Evolutionary conservation across 192 early-diverging fungal genomes (phyloP).

Genomic region (Coemansia sp.): DNA sequence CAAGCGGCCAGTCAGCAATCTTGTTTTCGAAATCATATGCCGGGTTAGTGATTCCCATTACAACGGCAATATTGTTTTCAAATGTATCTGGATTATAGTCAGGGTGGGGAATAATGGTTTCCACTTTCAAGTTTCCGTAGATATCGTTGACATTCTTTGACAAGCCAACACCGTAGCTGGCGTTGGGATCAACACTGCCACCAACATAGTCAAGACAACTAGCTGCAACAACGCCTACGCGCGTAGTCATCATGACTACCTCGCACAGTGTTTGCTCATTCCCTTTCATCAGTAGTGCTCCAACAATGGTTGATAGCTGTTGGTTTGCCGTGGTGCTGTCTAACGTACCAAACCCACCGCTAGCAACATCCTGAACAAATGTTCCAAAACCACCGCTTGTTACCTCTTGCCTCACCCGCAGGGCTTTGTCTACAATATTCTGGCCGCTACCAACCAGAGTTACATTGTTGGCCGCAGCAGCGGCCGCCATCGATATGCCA

Average conservation of each 20-base stretch:
- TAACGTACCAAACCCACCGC: background rate
- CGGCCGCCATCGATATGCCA: conserved; percentile 18
- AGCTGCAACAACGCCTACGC: conserved; percentile 23
- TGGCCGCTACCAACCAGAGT: background rate
- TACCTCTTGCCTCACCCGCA: background rate
- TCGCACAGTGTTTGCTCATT: conserved; percentile 12
- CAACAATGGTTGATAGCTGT: background rate
- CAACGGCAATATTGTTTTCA: conserved; percentile 39
- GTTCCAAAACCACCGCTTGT: background rate
- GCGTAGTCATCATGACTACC: conserved; percentile 15
- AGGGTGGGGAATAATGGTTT: conserved; percentile 15
- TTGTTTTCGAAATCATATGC: background rate
- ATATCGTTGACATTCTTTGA: conserved; percentile 4
- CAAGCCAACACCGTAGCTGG: conserved; percentile 4
- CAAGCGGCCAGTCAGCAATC: conserved; percentile 16
- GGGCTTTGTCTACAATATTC: background rate
- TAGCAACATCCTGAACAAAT: background rate
- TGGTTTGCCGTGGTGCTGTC: background rate
- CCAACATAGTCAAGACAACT: conserved; percentile 20
- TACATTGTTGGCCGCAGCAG: background rate
- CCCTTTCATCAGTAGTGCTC: conserved; percentile 23
- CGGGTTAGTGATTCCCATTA: background rate
- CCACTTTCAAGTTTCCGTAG: background rate
- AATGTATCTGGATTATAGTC: conserved; percentile 23
- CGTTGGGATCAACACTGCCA: background rate